These are phyloP conservation scores for Cardamine chenopodiifolia DNA, from an alignment of 345 rosid genomes.

Conservation along the genomic window DNA sequence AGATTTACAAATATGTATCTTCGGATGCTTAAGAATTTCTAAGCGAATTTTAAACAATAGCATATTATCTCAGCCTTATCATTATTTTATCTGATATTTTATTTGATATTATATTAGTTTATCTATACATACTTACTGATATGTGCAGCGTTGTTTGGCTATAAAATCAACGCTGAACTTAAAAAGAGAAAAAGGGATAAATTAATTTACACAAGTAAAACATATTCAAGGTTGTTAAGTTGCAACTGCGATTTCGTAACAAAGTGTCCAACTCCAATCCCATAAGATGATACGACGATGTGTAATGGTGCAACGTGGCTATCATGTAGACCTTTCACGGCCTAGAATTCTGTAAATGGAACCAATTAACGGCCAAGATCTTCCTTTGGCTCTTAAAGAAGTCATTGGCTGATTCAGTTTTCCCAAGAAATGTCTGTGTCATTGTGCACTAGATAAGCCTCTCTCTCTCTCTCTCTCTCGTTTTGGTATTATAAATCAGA, in stretches of 20 bases:
- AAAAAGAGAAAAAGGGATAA: not conserved
- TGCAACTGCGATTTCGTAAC: conserved; percentile 19
- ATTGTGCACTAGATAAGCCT: conserved; percentile 40
- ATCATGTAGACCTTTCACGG: conserved; percentile 27
- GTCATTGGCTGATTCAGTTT: conserved; percentile 32
- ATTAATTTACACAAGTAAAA: not conserved
- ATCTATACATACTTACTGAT: not conserved
- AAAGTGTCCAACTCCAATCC: conserved; percentile 30
- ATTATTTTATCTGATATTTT: too few species aligned
- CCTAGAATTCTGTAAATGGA: not conserved
- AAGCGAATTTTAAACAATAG: too few species aligned
- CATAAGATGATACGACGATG: not conserved
- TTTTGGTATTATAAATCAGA: conserved; percentile 9
- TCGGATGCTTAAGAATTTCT: not conserved
- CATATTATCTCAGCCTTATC: not conserved
- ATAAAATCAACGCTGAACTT: not conserved
- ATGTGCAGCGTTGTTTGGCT: not conserved
- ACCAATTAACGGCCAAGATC: conserved; percentile 44
- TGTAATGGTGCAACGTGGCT: conserved; percentile 26
- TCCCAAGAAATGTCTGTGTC: conserved; percentile 43
- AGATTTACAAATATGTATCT: not conserved
- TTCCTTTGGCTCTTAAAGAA: not conserved
- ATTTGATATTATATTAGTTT: too few species aligned
- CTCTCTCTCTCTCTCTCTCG: conserved; percentile 6
- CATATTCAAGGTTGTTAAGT: not conserved